These are phyloP conservation scores for Physcomitrium patens DNA, from an alignment of 225 moss, liverwort and hornwort genomes.

Conservation along the genomic window DNA sequence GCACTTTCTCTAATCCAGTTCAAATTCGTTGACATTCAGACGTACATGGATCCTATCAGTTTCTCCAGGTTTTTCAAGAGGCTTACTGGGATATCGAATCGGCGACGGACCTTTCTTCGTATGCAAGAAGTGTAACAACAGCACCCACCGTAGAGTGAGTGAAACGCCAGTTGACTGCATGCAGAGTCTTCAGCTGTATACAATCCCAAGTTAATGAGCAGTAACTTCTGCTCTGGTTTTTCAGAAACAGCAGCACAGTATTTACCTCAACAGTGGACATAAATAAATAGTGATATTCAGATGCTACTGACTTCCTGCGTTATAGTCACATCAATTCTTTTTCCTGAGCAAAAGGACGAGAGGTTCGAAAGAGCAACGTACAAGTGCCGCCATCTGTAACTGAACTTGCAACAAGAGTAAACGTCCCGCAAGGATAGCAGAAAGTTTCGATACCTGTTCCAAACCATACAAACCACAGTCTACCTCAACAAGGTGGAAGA, in stretches of 20 bases:
- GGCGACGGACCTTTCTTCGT: constrained; percentile 55
- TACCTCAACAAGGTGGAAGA: background rate
- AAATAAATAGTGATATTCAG: too few relatives aligned
- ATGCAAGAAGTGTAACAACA: constrained; percentile 59
- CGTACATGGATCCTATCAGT: too few relatives aligned
- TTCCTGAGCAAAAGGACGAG: too few relatives aligned
- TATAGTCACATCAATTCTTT: too few relatives aligned
- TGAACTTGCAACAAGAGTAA: constrained; percentile 49
- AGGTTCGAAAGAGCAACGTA: constrained; percentile 34
- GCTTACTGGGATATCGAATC: constrained; percentile 59
- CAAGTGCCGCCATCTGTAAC: constrained; percentile 45
- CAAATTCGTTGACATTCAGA: too few relatives aligned
- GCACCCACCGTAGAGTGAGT: constrained; percentile 55
- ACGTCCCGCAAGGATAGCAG: constrained; percentile 67
- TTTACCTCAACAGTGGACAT: too few relatives aligned
- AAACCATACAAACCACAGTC: constrained; percentile 22
- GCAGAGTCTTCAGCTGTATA: constrained; percentile 50
- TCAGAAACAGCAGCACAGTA: too few relatives aligned
- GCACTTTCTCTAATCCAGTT: too few relatives aligned
- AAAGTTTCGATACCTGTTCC: constrained; percentile 60
- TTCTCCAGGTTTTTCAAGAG: background rate
- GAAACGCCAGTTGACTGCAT: constrained; percentile 49
- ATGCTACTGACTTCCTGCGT: too few relatives aligned
- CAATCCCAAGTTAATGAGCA: background rate
- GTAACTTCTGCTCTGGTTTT: background rate